These are phyloP conservation scores for Lobosporangium transversale DNA, from an alignment of 192 early-diverging fungal species.

Conservation along the genomic window DNA sequence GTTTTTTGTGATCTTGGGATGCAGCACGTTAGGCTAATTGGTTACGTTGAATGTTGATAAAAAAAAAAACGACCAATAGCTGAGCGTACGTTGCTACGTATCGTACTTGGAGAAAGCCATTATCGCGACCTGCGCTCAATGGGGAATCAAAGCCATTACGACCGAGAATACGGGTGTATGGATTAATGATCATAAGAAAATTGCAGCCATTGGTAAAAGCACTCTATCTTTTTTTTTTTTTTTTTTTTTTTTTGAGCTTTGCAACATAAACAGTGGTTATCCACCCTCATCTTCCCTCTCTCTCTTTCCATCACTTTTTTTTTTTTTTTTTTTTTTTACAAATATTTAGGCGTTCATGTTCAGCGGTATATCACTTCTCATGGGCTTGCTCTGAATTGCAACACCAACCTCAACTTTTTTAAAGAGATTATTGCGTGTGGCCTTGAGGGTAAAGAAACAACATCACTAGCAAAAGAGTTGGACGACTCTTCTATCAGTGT, in stretches of 20 bases:
- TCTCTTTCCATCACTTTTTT: neutral
- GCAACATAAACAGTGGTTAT: neutral
- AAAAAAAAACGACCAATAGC: conserved; percentile 37
- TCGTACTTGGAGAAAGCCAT: conserved; percentile 78
- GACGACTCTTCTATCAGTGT: conserved; percentile 33
- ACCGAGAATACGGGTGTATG: conserved; percentile 92
- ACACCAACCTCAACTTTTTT: conserved; percentile 90
- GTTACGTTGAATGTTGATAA: too few relatives aligned
- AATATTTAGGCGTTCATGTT: conserved; percentile 77
- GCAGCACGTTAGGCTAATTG: too few relatives aligned
- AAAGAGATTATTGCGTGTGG: conserved; percentile 92
- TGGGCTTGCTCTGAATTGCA: conserved; percentile 95
- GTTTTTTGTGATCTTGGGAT: neutral
- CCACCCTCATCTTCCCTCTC: neutral
- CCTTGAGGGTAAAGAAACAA: conserved; percentile 78
- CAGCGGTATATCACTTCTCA: conserved; percentile 89
- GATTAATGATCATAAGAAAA: conserved; percentile 83
- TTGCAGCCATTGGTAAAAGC: conserved; percentile 87
- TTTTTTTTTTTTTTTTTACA: conserved; percentile 10
- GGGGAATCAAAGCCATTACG: conserved; percentile 71
- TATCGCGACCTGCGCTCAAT: conserved; percentile 74
- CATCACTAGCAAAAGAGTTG: conserved; percentile 72
- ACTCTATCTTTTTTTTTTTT: neutral
- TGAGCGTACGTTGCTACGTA: conserved; percentile 83
- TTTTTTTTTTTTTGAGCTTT: neutral